Evolutionary conservation across 768 basidiomycete genomes (phyloP).

Genomic region (Cubamyces lactineus): DNA sequence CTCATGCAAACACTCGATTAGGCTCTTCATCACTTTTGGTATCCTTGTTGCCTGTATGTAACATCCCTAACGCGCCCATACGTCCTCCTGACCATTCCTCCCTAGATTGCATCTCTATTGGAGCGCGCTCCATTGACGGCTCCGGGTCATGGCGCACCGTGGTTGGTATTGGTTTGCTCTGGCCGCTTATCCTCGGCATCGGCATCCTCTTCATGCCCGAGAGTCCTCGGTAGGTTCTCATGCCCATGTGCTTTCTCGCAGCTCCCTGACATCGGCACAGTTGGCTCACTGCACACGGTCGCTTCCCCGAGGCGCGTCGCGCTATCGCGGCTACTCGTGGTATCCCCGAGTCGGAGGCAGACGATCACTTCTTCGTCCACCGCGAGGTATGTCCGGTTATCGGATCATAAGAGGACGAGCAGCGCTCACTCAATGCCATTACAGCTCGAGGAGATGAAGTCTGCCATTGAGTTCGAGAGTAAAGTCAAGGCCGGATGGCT

Average conservation of each 20-base stretch:
- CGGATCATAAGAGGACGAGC: neutral
- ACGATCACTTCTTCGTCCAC: slow-evolving; percentile 45
- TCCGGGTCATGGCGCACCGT: slow-evolving; percentile 64
- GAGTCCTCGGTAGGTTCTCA: slow-evolving; percentile 47
- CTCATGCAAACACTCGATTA: slow-evolving; percentile 36
- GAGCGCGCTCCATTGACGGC: slow-evolving; percentile 52
- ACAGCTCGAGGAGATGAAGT: slow-evolving; percentile 52
- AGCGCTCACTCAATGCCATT: neutral
- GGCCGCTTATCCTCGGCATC: slow-evolving; percentile 61
- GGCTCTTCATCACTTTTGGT: slow-evolving; percentile 71
- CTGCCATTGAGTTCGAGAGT: slow-evolving; percentile 53
- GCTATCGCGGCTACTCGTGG: slow-evolving; percentile 55
- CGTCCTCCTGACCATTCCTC: slow-evolving; percentile 9
- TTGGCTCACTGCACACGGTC: slow-evolving; percentile 58
- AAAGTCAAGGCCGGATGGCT: slow-evolving; percentile 57
- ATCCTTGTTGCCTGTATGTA: slow-evolving; percentile 64
- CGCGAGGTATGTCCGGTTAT: slow-evolving; percentile 40
- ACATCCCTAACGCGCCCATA: neutral
- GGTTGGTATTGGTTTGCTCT: slow-evolving; percentile 63
- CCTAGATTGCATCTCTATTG: slow-evolving; percentile 69
- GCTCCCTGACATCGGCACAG: slow-evolving; percentile 31
- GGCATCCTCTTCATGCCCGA: slow-evolving; percentile 77
- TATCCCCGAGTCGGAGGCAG: slow-evolving; percentile 44
- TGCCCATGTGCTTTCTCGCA: neutral
- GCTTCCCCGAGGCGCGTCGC: slow-evolving; percentile 50